phyloP scores from a whole-genome alignment of 2,329 filamentous ascomycete species.

The Ophiostoma perfectum region DNA sequence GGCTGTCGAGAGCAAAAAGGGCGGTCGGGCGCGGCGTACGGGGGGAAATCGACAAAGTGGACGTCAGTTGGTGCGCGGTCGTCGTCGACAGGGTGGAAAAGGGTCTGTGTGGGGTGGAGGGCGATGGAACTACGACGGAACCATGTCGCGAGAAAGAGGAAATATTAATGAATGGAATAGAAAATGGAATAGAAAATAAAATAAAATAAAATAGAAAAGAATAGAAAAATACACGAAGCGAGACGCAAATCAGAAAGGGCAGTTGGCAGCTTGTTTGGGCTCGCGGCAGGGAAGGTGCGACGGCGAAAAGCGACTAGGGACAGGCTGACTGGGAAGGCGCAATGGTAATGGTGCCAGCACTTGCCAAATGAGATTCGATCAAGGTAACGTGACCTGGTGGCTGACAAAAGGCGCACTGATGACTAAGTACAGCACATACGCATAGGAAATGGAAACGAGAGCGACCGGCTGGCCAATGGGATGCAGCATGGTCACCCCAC shows the following conservation, averaged over 20 bases:
- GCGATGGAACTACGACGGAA: background rate
- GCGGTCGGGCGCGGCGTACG: slow-evolving; percentile 11
- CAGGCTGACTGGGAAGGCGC: background rate
- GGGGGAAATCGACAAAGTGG: background rate
- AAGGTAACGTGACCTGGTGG: background rate
- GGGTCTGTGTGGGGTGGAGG: slow-evolving; percentile 7
- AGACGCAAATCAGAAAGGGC: too few species aligned
- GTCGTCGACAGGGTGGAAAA: background rate
- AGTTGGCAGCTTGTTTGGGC: background rate
- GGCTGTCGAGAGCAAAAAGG: background rate
- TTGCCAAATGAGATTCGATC: background rate
- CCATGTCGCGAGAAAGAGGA: slow-evolving; percentile 11
- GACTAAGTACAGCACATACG: background rate
- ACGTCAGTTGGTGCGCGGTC: background rate
- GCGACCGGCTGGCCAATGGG: background rate
- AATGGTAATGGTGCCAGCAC: background rate
- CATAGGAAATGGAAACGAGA: too few species aligned
- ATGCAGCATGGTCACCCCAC: background rate
- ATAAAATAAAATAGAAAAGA: background rate
- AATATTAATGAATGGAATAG: background rate
- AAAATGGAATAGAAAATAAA: background rate
- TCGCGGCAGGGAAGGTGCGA: slow-evolving; percentile 1
- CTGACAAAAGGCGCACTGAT: background rate
- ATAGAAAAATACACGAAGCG: background rate
- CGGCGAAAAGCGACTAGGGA: background rate